Conservation (phyloP, 140 eudicot genomes). For the Oenanthe javanica region DNA sequence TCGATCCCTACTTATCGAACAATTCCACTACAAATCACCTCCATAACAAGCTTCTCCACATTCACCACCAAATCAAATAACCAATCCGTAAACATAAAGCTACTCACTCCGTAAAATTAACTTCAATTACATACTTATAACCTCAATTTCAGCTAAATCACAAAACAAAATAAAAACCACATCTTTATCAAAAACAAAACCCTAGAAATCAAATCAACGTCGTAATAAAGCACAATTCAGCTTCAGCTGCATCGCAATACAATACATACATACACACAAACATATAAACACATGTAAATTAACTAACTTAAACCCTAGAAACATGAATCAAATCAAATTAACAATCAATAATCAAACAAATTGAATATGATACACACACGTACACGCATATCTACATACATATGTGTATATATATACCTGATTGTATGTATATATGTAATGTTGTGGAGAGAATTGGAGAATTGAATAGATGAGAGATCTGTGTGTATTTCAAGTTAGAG, state of each 20-base stretch:
- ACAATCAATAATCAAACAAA: neutral
- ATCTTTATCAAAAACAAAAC: conserved; percentile 15
- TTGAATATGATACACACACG: neutral
- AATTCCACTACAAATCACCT: neutral
- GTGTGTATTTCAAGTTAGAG: conserved; percentile 1
- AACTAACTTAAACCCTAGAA: conserved; percentile 33
- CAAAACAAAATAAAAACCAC: conserved; percentile 8
- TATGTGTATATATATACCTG: neutral
- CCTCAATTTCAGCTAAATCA: conserved; percentile 17
- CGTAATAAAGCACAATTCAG: neutral
- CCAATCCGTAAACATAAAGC: neutral
- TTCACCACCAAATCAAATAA: neutral
- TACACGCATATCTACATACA: neutral
- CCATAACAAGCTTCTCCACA: neutral
- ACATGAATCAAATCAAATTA: neutral
- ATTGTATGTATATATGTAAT: neutral
- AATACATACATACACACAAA: neutral
- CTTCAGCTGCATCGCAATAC: neutral
- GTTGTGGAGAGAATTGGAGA: neutral
- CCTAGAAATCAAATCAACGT: conserved; percentile 38
- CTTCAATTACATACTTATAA: conserved; percentile 15
- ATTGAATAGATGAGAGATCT: neutral
- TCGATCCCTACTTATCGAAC: neutral
- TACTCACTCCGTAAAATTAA: conserved; percentile 1
- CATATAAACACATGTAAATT: neutral